Percentiles rank a stretch among this genome's conserved stretches.
Conservation (phyloP, 2,329 filamentous ascomycete genomes). For the Achaetomium macrosporum region DNA sequence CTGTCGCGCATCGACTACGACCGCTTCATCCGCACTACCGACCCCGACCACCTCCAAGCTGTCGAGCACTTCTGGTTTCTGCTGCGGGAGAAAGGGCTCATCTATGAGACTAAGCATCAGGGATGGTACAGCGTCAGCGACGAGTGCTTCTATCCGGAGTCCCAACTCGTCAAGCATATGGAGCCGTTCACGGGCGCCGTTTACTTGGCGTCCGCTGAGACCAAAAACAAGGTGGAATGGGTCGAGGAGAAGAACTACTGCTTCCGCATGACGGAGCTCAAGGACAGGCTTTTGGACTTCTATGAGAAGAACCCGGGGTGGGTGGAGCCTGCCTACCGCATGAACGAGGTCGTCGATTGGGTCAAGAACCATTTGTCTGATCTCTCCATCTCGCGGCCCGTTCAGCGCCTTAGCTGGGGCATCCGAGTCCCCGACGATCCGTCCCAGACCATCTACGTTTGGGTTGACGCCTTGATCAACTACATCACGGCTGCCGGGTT, state of each 20-base stretch:
- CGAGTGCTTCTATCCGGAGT: conserved; percentile 88
- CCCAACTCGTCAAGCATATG: conserved; percentile 64
- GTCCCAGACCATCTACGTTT: conserved; percentile 92
- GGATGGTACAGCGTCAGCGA: conserved; percentile 98
- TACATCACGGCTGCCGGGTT: conserved; percentile 88
- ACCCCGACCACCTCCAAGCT: conserved; percentile 71
- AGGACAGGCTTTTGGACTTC: conserved; percentile 70
- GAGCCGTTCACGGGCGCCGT: conserved; percentile 78
- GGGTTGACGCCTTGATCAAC: conserved; percentile 93
- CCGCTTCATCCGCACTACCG: conserved; percentile 89
- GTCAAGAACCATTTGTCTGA: conserved; percentile 76
- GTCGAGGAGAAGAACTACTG: conserved; percentile 90
- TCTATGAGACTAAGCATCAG: conserved; percentile 81
- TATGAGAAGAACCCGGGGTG: conserved; percentile 73
- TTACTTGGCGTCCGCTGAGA: conserved; percentile 77
- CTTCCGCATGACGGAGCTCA: conserved; percentile 80
- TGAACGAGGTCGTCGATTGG: conserved; percentile 72
- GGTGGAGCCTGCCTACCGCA: conserved; percentile 65
- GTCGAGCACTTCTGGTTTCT: conserved; percentile 87
- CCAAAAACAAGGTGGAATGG: conserved; percentile 92
- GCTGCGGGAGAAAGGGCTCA: conserved; percentile 66
- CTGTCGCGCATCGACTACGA: conserved; percentile 68
- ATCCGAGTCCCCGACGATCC: conserved; percentile 80
- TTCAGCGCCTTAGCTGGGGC: conserved; percentile 75
- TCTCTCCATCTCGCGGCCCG: conserved; percentile 80